A percentile compares a stretch with the other conserved stretches of the same genome.
phyloP scores from a whole-genome alignment of 495 filamentous ascomycete genomes.

The Echria macrotheca region DNA sequence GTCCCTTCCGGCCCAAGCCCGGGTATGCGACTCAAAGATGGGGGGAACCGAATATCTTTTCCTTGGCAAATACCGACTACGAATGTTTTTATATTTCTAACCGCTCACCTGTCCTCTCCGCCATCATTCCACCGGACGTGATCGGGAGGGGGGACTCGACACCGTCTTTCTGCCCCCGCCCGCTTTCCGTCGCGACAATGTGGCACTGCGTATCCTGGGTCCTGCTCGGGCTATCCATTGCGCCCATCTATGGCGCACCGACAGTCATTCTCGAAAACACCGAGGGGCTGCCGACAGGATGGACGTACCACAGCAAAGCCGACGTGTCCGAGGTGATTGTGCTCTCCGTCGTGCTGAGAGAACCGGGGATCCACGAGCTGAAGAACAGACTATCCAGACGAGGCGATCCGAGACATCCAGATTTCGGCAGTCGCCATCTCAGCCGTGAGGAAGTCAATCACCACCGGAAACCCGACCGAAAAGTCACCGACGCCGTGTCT shows the following conservation, averaged over 20 bases:
- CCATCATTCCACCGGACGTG: neutral
- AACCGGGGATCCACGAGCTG: constrained; percentile 31
- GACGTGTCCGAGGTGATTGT: constrained; percentile 22
- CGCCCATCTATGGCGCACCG: constrained; percentile 9
- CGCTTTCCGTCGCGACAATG: constrained; percentile 11
- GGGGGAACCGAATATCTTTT: neutral
- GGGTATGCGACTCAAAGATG: neutral
- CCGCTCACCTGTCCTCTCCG: neutral
- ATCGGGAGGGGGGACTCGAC: neutral
- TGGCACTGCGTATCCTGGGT: constrained; percentile 1
- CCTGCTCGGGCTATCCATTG: constrained; percentile 13
- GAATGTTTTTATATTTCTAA: neutral
- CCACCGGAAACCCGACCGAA: constrained; percentile 22
- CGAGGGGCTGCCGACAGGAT: constrained; percentile 18
- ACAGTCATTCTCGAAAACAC: constrained; percentile 20
- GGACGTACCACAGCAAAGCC: constrained; percentile 19
- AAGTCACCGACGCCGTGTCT: constrained; percentile 20
- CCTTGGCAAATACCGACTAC: neutral
- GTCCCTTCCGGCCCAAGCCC: neutral
- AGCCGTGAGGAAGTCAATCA: constrained; percentile 26
- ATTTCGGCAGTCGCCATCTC: constrained; percentile 27
- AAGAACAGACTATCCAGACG: constrained; percentile 25
- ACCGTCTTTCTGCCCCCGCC: neutral
- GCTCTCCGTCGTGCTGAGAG: constrained; percentile 32
- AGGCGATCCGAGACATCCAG: constrained; percentile 8